Percentiles rank a stretch among this genome's conserved stretches.
Evolutionary conservation across 345 rosid species (phyloP).

Genomic region (Sapria himalayana): DNA sequence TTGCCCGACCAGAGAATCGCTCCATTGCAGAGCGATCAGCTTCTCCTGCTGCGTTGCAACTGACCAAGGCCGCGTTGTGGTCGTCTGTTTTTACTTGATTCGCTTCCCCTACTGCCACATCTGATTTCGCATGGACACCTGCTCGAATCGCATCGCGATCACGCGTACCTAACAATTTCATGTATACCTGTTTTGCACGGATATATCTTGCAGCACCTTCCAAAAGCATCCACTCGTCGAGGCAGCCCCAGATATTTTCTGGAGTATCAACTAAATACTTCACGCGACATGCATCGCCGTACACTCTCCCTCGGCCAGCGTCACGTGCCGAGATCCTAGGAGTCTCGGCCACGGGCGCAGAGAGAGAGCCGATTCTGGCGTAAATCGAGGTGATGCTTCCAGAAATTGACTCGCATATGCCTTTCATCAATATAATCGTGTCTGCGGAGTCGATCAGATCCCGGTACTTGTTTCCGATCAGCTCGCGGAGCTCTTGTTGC

Average conservation of each 20-base stretch:
- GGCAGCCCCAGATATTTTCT: slow-evolving; percentile 89
- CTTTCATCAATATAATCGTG: slow-evolving; percentile 75
- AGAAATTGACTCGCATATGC: slow-evolving; percentile 52
- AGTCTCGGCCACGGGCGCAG: slow-evolving; percentile 28
- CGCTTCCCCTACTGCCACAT: slow-evolving; percentile 8
- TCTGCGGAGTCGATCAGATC: slow-evolving; percentile 94
- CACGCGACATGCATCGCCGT: slow-evolving; percentile 73
- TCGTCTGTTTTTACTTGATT: no score
- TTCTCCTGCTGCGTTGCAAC: no score
- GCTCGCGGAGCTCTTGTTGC: slow-evolving; percentile 84
- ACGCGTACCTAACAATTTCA: slow-evolving; percentile 21
- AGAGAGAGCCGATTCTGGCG: slow-evolving; percentile 37
- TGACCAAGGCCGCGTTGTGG: slow-evolving; percentile 35
- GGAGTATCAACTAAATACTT: slow-evolving; percentile 86
- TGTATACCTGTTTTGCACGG: slow-evolving; percentile 71
- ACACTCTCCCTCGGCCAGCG: slow-evolving; percentile 21
- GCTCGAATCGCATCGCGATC: no score
- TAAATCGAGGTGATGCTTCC: slow-evolving; percentile 48
- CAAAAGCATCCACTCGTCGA: slow-evolving; percentile 74
- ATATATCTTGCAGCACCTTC: slow-evolving; percentile 68
- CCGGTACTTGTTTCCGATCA: slow-evolving; percentile 76
- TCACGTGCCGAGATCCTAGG: slow-evolving; percentile 18
- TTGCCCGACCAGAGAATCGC: no score
- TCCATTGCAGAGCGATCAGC: no score
- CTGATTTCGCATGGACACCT: slow-evolving; percentile 12